A percentile compares a stretch with the other conserved stretches of the same genome.
Evolutionary conservation across 2,329 filamentous ascomycete species (phyloP).

Genomic region (Aureobasidium subglaciale): DNA sequence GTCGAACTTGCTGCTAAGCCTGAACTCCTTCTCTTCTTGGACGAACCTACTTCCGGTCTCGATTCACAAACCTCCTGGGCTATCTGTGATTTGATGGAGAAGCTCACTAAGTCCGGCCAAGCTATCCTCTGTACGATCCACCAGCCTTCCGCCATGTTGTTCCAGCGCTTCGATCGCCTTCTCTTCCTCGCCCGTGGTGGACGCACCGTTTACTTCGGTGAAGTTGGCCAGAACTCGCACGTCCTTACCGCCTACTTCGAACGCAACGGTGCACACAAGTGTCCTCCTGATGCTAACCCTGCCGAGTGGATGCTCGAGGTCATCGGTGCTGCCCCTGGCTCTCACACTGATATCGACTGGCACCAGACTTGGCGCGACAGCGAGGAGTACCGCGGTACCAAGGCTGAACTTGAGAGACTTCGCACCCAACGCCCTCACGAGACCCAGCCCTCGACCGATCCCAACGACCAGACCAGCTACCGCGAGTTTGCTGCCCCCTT

Average conservation of each 20-base stretch:
- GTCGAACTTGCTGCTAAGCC: conserved; percentile 95
- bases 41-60: conserved; percentile 75
- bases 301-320: conserved; percentile 71
- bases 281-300: conserved; percentile 64
- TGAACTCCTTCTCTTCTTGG: conserved; percentile 79
- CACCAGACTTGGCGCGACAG: conserved; percentile 39
- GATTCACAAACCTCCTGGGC: conserved; percentile 92
- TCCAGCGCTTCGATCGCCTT: conserved; percentile 81
- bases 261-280: conserved; percentile 58
- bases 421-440: conserved; percentile 33
- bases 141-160: conserved; percentile 91
- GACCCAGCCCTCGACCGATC: conserved; percentile 21
- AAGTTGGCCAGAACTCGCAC: conserved; percentile 64
- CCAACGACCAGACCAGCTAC: conserved; percentile 35
- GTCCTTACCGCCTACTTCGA: conserved; percentile 70
- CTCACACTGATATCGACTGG: conserved; percentile 45
- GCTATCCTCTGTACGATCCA: conserved; percentile 97
- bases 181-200: conserved; percentile 72
- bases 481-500: conserved; percentile 79
- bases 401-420: conserved; percentile 41
- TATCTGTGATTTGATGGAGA: conserved; percentile 80
- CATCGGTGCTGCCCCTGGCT: conserved; percentile 46
- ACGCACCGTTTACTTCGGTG: conserved; percentile 73
- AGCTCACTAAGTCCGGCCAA: conserved; percentile 80
- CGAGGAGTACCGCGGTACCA: conserved; percentile 35